Evolutionary conservation across 1,284 basidiomycete species (phyloP), one percentile per base, ranked within the genome.

Genomic region (Pholiota adiposa): DNA sequence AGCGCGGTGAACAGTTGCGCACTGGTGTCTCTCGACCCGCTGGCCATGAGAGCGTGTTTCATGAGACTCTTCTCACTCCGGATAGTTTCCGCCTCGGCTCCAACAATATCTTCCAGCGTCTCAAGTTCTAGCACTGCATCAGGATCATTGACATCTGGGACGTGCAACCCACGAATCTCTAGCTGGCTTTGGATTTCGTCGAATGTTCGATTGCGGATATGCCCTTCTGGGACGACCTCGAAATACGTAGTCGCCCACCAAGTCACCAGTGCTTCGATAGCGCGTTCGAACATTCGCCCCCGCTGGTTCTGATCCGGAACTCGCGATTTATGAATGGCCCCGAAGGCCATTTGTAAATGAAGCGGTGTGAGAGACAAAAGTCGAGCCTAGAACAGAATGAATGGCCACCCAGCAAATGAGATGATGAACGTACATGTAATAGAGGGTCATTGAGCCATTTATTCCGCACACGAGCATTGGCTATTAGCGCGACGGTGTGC

Each of bases 1-100:
- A 98, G 79, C 0, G 93, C 88, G 9, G 95, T 97, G 71, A 98
- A 98, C 5, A 99, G 83, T 69, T 97, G 94, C 0, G 94, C 92
- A 61, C 92, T 93, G 38, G 89, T 86, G 73, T 99, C 97, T 61
- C 94, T 82, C 19, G 90, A 93, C 2, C 96, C 97, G 58, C 79
- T 81, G 59, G 84, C 84, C 80, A 90, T 88, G 14, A 97, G 76
- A 0, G 89, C 89, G 69, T 95, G 93, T 70, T 96, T 95, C 88
- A 94, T 94, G 41, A 98, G 79, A 63, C 93, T 96, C 69, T 94
- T 94, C 21, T 85, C 79, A 50, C 88, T 90, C 36, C 87, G 80
- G 29, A 97, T 85, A 5, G 81, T 72, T 74, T 97, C 95, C 55
- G 81, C 79, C 23, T 85, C 83, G 57, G 85, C 79, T 51, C 83